Percentiles rank a stretch among this genome's conserved stretches.
phyloP scores from a whole-genome alignment of 257 asterid genomes.

The Misopates orontium region DNA sequence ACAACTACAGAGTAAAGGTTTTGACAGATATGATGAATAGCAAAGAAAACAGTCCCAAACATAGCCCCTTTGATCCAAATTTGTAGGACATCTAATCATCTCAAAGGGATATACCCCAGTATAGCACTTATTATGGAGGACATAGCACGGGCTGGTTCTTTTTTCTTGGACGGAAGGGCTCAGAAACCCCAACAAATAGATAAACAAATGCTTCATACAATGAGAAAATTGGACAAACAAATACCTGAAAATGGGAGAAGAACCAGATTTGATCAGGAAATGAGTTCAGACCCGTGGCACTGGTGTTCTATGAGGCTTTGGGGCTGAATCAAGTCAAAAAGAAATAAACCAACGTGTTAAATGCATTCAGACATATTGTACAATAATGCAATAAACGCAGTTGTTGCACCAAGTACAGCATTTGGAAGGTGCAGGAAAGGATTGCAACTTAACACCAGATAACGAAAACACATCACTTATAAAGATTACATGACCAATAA shows the following conservation, averaged over 20 bases:
- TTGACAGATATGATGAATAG: not conserved
- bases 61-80: slow-evolving; percentile 4
- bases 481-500: not conserved
- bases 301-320: slow-evolving; percentile 74
- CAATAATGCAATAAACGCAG: not conserved
- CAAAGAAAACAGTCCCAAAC: slow-evolving; percentile 1
- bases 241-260: slow-evolving; percentile 31
- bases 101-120: slow-evolving; percentile 12
- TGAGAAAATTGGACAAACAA: slow-evolving; percentile 24
- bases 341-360: slow-evolving; percentile 13
- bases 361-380: slow-evolving; percentile 10
- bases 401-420: not conserved
- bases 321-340: slow-evolving; percentile 47
- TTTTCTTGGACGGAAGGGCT: not conserved
- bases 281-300: slow-evolving; percentile 31
- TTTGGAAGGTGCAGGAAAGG: slow-evolving; percentile 20
- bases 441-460: not conserved
- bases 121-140: not conserved
- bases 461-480: not conserved
- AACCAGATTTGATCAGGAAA: slow-evolving; percentile 21
- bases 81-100: slow-evolving; percentile 1
- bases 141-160: slow-evolving; percentile 7
- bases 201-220: slow-evolving; percentile 11
- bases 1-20: not conserved
- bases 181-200: slow-evolving; percentile 9